Evolutionary conservation across 371 early-diverging fungal species (phyloP).

Genomic region (Cokeromyces recurvatus): DNA sequence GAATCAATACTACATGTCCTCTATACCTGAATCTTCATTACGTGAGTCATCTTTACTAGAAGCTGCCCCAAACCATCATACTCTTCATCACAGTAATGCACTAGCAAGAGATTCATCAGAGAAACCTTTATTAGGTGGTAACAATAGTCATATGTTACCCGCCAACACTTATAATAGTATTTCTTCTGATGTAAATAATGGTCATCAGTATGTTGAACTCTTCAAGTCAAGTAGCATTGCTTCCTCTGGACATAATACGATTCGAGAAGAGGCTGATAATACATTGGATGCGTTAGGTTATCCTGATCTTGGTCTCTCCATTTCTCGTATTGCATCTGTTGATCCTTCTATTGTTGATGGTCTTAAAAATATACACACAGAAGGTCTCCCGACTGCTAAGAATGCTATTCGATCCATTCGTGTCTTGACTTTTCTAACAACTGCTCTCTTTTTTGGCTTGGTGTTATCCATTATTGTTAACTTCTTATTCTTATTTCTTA

Average conservation of each 20-base stretch:
- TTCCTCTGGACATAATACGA: slow-evolving; percentile 16
- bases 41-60: background rate
- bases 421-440: slow-evolving; percentile 29
- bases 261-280: slow-evolving; percentile 39
- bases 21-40: background rate
- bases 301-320: slow-evolving; percentile 27
- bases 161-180: slow-evolving; percentile 15
- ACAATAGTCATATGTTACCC: background rate
- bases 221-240: slow-evolving; percentile 20
- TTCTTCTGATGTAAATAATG: background rate
- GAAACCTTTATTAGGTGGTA: background rate
- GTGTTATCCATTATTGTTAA: slow-evolving; percentile 36
- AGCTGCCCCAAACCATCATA: background rate
- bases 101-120: slow-evolving; percentile 7
- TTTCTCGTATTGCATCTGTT: slow-evolving; percentile 31
- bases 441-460: slow-evolving; percentile 33
- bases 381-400: slow-evolving; percentile 16
- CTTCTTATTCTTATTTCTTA: slow-evolving; percentile 35
- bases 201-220: slow-evolving; percentile 12
- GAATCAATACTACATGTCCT: slow-evolving; percentile 1
- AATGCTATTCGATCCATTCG: slow-evolving; percentile 21
- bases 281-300: slow-evolving; percentile 17
- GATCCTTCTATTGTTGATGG: slow-evolving; percentile 21
- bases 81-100: background rate
- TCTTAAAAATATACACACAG: slow-evolving; percentile 4